These are phyloP conservation scores for Aspergillus sp. DNA, from an alignment of 2,329 filamentous ascomycete species.

Conservation along the genomic window DNA sequence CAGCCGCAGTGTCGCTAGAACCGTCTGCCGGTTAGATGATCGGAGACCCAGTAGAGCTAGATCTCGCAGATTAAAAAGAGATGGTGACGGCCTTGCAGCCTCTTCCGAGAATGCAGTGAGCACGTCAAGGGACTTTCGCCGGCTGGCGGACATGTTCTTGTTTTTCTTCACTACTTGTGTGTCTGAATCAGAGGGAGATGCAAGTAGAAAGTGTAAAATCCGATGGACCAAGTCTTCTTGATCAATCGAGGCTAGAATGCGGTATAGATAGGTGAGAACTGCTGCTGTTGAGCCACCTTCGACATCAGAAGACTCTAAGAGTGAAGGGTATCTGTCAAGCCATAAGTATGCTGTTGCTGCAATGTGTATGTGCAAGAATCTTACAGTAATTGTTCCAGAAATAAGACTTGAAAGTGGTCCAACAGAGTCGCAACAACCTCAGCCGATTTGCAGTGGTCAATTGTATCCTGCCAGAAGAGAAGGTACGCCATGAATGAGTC, in stretches of 20 bases:
- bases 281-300: constrained; percentile 96
- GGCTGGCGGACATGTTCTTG: constrained; percentile 62
- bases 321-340: constrained; percentile 78
- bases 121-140: constrained; percentile 87
- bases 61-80: constrained; percentile 92
- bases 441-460: constrained; percentile 90
- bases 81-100: constrained; percentile 76
- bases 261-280: constrained; percentile 88
- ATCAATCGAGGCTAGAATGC: constrained; percentile 87
- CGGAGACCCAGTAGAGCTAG: constrained; percentile 82
- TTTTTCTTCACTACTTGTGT: constrained; percentile 58
- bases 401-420: constrained; percentile 96
- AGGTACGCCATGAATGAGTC: constrained; percentile 94
- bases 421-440: constrained; percentile 92
- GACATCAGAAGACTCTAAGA: constrained; percentile 94
- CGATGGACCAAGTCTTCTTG: constrained; percentile 94
- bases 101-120: constrained; percentile 78
- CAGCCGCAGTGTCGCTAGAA: constrained; percentile 85
- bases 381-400: constrained; percentile 89
- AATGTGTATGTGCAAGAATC: constrained; percentile 35
- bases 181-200: constrained; percentile 63
- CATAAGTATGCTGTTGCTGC: constrained; percentile 7
- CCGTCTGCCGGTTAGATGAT: constrained; percentile 85
- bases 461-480: constrained; percentile 96
- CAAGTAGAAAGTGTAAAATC: constrained; percentile 89